Evolutionary conservation across 345 rosid genomes (phyloP).

Genomic region (Ricinus communis): DNA sequence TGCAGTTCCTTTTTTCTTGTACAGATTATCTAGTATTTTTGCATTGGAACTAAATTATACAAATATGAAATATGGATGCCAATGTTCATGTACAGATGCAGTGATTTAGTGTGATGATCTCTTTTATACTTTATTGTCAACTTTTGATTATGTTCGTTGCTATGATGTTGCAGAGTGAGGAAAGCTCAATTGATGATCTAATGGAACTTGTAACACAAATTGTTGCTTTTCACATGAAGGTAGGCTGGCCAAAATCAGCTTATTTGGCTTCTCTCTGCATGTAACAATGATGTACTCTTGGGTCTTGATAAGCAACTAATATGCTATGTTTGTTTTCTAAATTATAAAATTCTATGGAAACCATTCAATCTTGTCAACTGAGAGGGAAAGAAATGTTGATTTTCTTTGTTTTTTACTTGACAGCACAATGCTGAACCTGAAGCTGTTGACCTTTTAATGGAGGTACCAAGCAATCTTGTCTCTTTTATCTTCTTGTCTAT

Average conservation of each 20-base stretch:
- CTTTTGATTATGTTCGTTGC: constrained; percentile 16
- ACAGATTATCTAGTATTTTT: neutral
- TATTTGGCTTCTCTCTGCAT: neutral
- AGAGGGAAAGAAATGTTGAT: neutral
- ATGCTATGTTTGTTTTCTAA: neutral
- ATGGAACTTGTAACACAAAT: constrained; percentile 84
- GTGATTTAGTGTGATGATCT: neutral
- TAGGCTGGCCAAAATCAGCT: constrained; percentile 18
- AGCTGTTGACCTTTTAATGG: constrained; percentile 97
- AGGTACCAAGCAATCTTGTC: constrained; percentile 36
- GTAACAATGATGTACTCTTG: neutral
- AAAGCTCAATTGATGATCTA: constrained; percentile 58
- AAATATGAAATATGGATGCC: too few species aligned
- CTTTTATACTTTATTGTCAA: neutral
- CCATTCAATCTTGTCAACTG: neutral
- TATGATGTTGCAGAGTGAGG: constrained; percentile 54
- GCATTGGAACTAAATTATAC: neutral
- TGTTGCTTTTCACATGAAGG: constrained; percentile 98
- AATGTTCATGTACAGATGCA: neutral
- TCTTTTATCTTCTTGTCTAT: neutral
- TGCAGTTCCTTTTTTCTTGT: neutral
- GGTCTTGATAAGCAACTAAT: neutral
- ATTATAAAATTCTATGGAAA: neutral
- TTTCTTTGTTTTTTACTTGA: constrained; percentile 19
- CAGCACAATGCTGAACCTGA: constrained; percentile 99